Conservation (phyloP, 495 filamentous ascomycete species). For the Terfezia boudieri region DNA sequence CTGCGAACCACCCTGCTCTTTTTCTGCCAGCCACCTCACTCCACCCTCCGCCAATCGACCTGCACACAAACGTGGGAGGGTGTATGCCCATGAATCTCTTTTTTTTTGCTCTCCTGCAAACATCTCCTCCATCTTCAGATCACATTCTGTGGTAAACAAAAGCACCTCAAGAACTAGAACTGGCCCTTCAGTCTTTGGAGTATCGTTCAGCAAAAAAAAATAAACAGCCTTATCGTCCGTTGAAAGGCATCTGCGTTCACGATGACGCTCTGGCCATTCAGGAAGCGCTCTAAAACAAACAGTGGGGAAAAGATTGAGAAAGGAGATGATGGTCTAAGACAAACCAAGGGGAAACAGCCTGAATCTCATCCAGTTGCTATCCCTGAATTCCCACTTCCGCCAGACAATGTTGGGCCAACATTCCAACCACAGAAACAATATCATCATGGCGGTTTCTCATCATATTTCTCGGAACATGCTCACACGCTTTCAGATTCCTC, state of each 20-base stretch:
- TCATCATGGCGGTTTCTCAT: conserved; percentile 10
- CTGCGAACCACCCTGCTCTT: too few species aligned
- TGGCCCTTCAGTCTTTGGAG: too few species aligned
- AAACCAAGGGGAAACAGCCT: background rate
- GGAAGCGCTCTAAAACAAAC: conserved; percentile 16
- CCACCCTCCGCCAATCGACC: background rate
- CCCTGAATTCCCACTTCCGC: conserved; percentile 7
- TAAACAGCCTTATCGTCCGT: too few species aligned
- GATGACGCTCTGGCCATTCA: conserved; percentile 18
- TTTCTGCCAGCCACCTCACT: background rate
- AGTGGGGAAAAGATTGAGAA: conserved; percentile 10
- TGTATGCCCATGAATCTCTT: background rate
- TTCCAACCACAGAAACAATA: conserved; percentile 14
- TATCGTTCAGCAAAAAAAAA: too few species aligned
- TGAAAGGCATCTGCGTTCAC: background rate
- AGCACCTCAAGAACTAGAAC: background rate
- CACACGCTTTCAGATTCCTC: conserved; percentile 10
- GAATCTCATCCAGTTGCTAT: conserved; percentile 1
- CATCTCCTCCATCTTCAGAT: background rate
- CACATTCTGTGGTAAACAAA: background rate
- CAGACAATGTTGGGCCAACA: conserved; percentile 3
- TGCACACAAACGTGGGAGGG: background rate
- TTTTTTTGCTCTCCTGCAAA: background rate
- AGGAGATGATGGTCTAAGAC: conserved; percentile 3
- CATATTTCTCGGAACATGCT: conserved; percentile 12